Evolutionary conservation across 768 basidiomycete genomes (phyloP), one percentile per base, ranked within the genome.

Genomic region (Serendipita sp.): DNA sequence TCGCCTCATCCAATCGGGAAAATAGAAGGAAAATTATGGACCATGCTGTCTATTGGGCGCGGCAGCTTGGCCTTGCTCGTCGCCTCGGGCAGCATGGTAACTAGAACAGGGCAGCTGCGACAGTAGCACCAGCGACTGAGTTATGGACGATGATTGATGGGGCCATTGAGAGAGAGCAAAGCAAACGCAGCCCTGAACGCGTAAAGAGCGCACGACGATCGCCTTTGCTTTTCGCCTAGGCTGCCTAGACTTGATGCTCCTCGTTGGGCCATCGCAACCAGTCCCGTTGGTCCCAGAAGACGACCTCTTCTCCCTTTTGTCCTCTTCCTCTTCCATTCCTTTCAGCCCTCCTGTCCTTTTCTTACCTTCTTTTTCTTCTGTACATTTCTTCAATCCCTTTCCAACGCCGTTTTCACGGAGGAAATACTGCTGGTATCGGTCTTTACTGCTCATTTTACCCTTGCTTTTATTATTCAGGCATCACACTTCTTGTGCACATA

Each of bases 301-400:
- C 7, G 8, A 44, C 18, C 34, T 45, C 51, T 46, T 41, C 23
- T 15, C 64, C 46, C 35, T 48, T 15, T 46, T 46, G 36, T 44
- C 56, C 28, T 56, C 54, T 58, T 65, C 60, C 54, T 15, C 56
- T 41, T 65, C 54, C 65, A 44, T 7, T 56, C 64, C 52, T 51
- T 56, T 48, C 65, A 38, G 38, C 54, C 30, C 28, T 46, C 35
- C 56, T 65, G 15, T 65, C 65, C 44, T 32, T 56, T 58, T 60
- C 1, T 58, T 65, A 23, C 13, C 13, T n/a, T 65, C 28, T 34
- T n/a, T n/a, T 60, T 38, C 16, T 34, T 60, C 28, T 34, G 10
- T 36, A 23, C 23, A 32, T n/a, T 28, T 38, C 35, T 35, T 44
- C 52, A 16, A n/a, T 52, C 8, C 41, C 13, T 41, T 5, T 41